Base-by-base conservation (phyloP, 108 stramenopile genomes). In the Pseudonitzschia pungens region DNA sequence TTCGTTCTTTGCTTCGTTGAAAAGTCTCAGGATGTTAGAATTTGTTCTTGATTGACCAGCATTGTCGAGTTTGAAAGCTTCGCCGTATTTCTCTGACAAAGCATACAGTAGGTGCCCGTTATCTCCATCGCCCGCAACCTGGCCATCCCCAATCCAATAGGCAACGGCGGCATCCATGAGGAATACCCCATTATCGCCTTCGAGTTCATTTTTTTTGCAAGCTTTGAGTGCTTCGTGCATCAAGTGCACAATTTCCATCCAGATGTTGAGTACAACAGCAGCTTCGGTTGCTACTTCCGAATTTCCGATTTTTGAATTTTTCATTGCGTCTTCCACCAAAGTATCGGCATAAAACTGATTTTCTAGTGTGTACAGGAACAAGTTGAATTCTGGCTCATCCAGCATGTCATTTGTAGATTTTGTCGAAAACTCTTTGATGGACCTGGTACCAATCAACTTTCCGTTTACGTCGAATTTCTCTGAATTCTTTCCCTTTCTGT, bases 141-240 rank as follows among this genome's bases (percentile, higher is more conserved):
- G 86, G 33, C 86, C 88, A 74, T 91, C 91, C 14, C 93, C 93
- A 68, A 94, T 90, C 90, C 89, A 92, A 64, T 89, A 92, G 2
- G 91, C 91, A 7, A 88, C 91, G 6, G 86, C 93, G 41, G 86
- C 88, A 68, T 92, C 91, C 33, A 91, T 86, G 36, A 81, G 82
- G 43, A 82, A 74, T 26, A 90, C 81, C 20, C 88, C 83, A 70
- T 91, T 84, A 15, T 77, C 70, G 53, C 81, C 86, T 1, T 54
- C 36, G 14, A 88, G 52, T 27, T 75, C 54, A 27, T 75, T 73
- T 53, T 86, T 65, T 67, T 81, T 68, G 69, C 82, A 82, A 7
- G 55, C 51, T 53, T 68, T 9, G 52, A 89, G 52, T 29, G 81
- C 70, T 64, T 82, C 55, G 67, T 86, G 85, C 53, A 94, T 76